A percentile compares a stretch with the other conserved stretches of the same genome.
phyloP scores from a whole-genome alignment of 139 green algal genomes.

The Ettlia oleoabundans region DNA sequence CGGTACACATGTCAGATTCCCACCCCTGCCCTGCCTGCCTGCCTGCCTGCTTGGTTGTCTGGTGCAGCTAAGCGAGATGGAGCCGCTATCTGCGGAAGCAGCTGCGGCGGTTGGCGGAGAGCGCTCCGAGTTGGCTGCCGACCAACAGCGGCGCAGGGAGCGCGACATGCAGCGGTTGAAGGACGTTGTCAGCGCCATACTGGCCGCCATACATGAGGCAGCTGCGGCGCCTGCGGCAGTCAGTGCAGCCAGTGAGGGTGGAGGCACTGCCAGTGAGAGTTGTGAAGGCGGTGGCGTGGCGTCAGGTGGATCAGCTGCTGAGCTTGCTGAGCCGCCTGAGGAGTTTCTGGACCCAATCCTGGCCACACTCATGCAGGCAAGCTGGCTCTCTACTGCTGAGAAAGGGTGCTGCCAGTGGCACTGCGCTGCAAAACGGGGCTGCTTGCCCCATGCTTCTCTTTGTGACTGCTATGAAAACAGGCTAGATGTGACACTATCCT shows the following conservation, averaged over 20 bases:
- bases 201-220: background rate
- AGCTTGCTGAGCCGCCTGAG: slow-evolving; percentile 46
- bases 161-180: background rate
- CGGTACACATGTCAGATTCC: too few species aligned
- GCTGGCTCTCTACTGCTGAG: too few species aligned
- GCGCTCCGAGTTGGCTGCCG: background rate
- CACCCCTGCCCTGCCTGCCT: background rate
- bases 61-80: background rate
- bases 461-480: too few species aligned
- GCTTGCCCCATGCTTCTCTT: too few species aligned
- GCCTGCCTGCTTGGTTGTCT: background rate
- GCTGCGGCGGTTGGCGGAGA: background rate
- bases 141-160: background rate
- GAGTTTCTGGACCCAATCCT: slow-evolving; percentile 64
- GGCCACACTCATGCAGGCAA: slow-evolving; percentile 48
- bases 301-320: too few species aligned
- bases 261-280: too few species aligned
- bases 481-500: too few species aligned
- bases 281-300: too few species aligned
- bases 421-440: too few species aligned
- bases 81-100: slow-evolving; percentile 7
- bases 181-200: background rate
- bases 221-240: background rate
- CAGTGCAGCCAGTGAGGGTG: background rate
- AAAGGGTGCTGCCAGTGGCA: too few species aligned